Conservation (phyloP, 208 protist genomes). For the Wallacemonas sp. region DNA sequence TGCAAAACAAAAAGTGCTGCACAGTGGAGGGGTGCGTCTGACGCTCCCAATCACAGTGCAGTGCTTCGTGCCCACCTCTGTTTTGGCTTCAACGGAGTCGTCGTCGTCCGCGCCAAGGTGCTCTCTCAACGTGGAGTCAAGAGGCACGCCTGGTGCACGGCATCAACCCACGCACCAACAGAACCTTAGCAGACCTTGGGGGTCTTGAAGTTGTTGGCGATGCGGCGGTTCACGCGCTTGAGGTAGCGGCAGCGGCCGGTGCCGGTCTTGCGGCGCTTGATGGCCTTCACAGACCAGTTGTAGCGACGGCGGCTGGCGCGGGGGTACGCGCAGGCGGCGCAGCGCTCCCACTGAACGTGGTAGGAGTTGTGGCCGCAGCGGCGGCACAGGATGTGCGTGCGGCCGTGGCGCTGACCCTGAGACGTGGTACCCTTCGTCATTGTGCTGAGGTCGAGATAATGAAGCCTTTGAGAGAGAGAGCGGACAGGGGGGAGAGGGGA, state of each 20-base stretch:
- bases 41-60: too few species aligned
- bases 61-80: too few species aligned
- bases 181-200: slow-evolving; percentile 37
- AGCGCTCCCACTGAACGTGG: slow-evolving; percentile 98
- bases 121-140: too few species aligned
- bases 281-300: slow-evolving; percentile 98
- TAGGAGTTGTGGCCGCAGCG: slow-evolving; percentile 97
- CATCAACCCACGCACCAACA: too few species aligned
- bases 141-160: too few species aligned
- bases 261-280: slow-evolving; percentile 97
- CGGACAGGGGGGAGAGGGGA: not conserved
- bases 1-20: slow-evolving; percentile 6
- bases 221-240: slow-evolving; percentile 90
- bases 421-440: slow-evolving; percentile 89
- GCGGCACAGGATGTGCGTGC: slow-evolving; percentile 97
- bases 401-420: slow-evolving; percentile 68
- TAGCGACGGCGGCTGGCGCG: slow-evolving; percentile 94
- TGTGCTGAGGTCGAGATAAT: not conserved
- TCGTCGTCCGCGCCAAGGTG: too few species aligned
- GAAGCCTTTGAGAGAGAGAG: not conserved
- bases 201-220: slow-evolving; percentile 95
- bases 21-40: not conserved
- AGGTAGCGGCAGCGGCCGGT: slow-evolving; percentile 96
- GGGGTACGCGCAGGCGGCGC: slow-evolving; percentile 98
- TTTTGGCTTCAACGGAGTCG: too few species aligned